Evolutionary conservation across 148 eudicot species (phyloP).

Genomic region (Rhododendron ferrugineum): DNA sequence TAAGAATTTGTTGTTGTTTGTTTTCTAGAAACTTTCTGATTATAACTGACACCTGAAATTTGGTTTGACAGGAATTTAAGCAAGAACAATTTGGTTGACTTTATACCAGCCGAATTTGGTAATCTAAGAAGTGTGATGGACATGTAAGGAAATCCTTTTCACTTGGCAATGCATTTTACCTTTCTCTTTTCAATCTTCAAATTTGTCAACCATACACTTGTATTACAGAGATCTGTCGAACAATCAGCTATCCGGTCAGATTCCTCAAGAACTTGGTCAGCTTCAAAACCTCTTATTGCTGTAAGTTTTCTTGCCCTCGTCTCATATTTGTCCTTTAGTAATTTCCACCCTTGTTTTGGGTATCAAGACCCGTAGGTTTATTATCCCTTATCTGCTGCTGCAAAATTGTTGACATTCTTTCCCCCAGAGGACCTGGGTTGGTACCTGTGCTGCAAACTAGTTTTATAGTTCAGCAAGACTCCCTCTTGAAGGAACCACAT

Average conservation of each 20-base stretch:
- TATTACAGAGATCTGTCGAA: conserved; percentile 71
- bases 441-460: not conserved
- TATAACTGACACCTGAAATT: conserved; percentile 4
- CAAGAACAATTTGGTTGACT: conserved; percentile 54
- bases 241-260: conserved; percentile 65
- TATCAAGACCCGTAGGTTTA: not conserved
- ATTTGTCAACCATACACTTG: conserved; percentile 7
- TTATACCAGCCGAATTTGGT: conserved; percentile 85
- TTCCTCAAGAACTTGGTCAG: conserved; percentile 84
- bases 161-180: not conserved
- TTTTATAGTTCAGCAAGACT: not conserved
- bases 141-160: conserved; percentile 40
- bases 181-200: not conserved
- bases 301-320: conserved; percentile 41
- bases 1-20: not conserved
- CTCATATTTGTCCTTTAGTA: not conserved
- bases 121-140: conserved; percentile 86
- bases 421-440: not conserved
- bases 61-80: conserved; percentile 57
- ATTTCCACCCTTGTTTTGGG: not conserved
- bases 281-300: conserved; percentile 72
- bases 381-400: not conserved
- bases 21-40: not conserved
- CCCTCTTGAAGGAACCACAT: not conserved
- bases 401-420: not conserved